phyloP scores from a whole-genome alignment of 257 asterid genomes.

The Nicotiana sylvestris region DNA sequence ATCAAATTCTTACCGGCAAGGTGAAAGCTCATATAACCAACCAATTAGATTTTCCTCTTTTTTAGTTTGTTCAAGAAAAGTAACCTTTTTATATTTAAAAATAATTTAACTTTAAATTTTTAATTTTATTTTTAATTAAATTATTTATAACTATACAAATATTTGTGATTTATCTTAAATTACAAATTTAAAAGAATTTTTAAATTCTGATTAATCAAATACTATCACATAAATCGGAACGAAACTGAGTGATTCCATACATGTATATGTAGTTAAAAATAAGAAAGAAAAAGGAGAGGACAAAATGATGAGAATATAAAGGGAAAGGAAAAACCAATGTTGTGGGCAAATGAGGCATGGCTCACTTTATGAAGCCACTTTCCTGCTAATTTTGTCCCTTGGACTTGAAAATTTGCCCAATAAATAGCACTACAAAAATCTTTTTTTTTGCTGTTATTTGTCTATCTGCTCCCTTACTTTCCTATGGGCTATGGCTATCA shows the following conservation, averaged over 20 bases:
- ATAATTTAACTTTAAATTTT: too few species aligned
- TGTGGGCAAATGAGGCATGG: not conserved
- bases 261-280: not conserved
- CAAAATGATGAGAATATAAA: not conserved
- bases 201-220: too few species aligned
- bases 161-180: too few species aligned
- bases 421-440: not conserved
- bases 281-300: not conserved
- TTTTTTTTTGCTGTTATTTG: not conserved
- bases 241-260: too few species aligned
- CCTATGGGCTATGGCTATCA: not conserved
- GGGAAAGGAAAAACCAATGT: not conserved
- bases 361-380: not conserved
- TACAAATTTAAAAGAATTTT: too few species aligned
- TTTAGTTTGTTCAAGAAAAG: too few species aligned
- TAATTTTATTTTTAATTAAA: too few species aligned
- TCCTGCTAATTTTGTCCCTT: not conserved
- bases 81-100: too few species aligned
- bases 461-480: not conserved
- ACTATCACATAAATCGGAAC: rapidly evolving
- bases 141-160: too few species aligned
- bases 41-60: too few species aligned
- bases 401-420: not conserved
- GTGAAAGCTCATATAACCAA: too few species aligned
- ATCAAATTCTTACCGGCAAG: too few species aligned